These are phyloP conservation scores for Penicillium sp. DNA, from an alignment of 2,329 filamentous ascomycete species.

Conservation along the genomic window DNA sequence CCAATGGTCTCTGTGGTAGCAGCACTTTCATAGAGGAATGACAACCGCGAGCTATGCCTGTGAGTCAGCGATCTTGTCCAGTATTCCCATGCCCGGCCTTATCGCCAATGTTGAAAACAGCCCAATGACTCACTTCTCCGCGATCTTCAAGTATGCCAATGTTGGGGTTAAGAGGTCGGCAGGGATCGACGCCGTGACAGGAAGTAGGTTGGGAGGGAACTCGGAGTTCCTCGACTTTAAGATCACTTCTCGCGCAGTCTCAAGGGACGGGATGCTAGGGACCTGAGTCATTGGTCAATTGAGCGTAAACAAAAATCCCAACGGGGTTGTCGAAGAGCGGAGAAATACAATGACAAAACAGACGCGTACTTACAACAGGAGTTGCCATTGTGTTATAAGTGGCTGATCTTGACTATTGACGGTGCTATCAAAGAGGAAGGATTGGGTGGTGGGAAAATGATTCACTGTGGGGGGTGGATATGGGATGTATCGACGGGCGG, in stretches of 20 bases:
- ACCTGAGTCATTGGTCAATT: slow-evolving; percentile 36
- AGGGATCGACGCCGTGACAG: slow-evolving; percentile 77
- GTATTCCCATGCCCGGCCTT: not conserved
- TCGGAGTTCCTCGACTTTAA: slow-evolving; percentile 50
- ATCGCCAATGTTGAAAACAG: slow-evolving; percentile 1
- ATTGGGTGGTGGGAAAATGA: slow-evolving; percentile 27
- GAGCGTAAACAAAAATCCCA: slow-evolving; percentile 8
- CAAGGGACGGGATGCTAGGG: slow-evolving; percentile 59
- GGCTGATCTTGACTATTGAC: not conserved
- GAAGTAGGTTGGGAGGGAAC: slow-evolving; percentile 72
- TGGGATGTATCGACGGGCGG: not conserved
- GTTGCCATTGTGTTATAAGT: slow-evolving; percentile 26
- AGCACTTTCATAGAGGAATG: slow-evolving; percentile 94
- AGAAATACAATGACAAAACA: not conserved
- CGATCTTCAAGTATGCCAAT: slow-evolving; percentile 90
- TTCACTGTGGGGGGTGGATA: slow-evolving; percentile 17
- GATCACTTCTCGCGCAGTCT: slow-evolving; percentile 58
- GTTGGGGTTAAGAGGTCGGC: slow-evolving; percentile 93
- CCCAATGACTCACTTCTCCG: slow-evolving; percentile 59
- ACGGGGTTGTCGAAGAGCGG: not conserved
- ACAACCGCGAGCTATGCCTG: slow-evolving; percentile 62
- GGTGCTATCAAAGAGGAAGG: slow-evolving; percentile 1
- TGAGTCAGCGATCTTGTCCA: slow-evolving; percentile 13
- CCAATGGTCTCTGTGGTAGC: slow-evolving; percentile 88
- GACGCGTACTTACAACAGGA: slow-evolving; percentile 26